A percentile compares a stretch with the other conserved stretches of the same genome.
Conservation (phyloP, 75 land plant species). For the Sequoiadendron giganteum region DNA sequence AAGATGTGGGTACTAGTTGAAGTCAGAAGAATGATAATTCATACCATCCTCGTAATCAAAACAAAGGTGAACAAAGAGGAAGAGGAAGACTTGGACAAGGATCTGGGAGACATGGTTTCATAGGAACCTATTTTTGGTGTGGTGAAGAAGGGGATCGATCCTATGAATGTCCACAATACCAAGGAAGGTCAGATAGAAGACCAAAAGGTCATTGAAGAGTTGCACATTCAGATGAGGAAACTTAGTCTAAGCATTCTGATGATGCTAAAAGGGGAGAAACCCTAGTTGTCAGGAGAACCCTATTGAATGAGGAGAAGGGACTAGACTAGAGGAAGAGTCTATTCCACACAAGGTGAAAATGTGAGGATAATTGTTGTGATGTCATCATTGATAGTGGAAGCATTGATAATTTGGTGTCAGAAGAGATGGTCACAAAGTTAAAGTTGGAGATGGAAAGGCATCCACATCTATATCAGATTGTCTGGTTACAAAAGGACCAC, state of each 20-base stretch:
- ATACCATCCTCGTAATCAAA: too few species aligned
- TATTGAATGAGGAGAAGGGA: not conserved
- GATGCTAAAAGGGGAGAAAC: not conserved
- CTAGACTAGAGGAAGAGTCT: not conserved
- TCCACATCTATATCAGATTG: not conserved
- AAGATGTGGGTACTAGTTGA: too few species aligned
- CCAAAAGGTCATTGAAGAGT: not conserved
- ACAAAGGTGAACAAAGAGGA: too few species aligned
- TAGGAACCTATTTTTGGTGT: not conserved
- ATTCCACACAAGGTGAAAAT: not conserved
- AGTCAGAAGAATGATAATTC: too few species aligned
- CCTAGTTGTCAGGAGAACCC: not conserved
- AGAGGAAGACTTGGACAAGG: too few species aligned
- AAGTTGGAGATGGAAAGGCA: not conserved
- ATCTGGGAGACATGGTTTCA: not conserved
- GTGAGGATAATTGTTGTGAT: not conserved
- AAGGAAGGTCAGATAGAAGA: not conserved
- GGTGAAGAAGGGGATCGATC: too few species aligned
- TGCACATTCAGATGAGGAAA: not conserved
- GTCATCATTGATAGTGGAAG: slow-evolving; percentile 1
- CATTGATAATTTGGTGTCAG: not conserved
- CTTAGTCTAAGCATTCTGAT: not conserved
- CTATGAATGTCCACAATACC: not conserved
- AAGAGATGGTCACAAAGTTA: not conserved
- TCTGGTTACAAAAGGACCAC: slow-evolving; percentile 12